These are phyloP conservation scores for Lachancea thermotolerans DNA, from an alignment of 805 yeast genomes.

Conservation along the genomic window DNA sequence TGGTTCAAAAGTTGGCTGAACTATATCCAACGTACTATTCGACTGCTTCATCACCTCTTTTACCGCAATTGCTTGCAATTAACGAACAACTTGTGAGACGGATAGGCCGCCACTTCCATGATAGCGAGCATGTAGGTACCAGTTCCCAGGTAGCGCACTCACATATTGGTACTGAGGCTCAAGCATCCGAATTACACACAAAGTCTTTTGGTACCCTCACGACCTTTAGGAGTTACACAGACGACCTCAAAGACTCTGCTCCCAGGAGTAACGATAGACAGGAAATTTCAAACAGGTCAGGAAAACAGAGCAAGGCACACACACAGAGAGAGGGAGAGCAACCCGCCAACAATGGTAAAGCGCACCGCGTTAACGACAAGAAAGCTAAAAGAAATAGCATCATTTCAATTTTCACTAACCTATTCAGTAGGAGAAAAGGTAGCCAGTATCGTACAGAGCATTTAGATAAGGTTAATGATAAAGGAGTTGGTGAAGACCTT, in stretches of 20 bases:
- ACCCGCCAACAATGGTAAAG: background rate
- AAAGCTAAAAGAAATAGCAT: background rate
- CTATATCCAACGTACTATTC: constrained; percentile 13
- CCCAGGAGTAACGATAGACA: background rate
- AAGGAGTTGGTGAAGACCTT: too few species aligned
- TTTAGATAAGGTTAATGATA: too few species aligned
- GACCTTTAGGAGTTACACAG: constrained; percentile 26
- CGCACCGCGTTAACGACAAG: too few species aligned
- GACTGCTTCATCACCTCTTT: constrained; percentile 21
- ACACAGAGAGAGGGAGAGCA: background rate
- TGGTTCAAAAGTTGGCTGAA: constrained; percentile 6
- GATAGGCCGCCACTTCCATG: constrained; percentile 9
- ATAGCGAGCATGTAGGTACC: background rate
- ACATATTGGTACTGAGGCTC: background rate
- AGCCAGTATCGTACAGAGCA: too few species aligned
- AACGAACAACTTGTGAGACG: constrained; percentile 18
- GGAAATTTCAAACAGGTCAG: too few species aligned
- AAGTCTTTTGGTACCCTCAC: constrained; percentile 29
- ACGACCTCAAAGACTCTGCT: constrained; percentile 18
- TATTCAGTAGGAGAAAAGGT: background rate
- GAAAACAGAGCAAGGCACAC: background rate
- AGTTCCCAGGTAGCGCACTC: too few species aligned
- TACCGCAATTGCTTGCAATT: constrained; percentile 13
- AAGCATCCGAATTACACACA: constrained; percentile 13
- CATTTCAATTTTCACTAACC: background rate